Conservation (phyloP, 1,139 yeast species). For the Lodderomyces parapsilosis region DNA sequence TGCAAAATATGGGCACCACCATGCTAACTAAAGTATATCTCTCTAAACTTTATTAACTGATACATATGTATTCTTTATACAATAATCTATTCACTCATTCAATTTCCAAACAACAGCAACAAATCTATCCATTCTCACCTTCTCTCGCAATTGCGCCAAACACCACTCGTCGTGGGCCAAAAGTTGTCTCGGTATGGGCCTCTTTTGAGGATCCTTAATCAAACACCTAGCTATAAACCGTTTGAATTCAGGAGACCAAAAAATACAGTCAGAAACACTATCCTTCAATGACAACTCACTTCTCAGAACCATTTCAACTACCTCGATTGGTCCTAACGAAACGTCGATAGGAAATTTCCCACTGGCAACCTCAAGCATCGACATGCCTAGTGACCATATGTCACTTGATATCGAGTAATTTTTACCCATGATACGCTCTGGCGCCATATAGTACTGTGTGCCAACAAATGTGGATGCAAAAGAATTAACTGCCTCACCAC, state of each 20-base stretch:
- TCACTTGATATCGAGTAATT: conserved; percentile 94
- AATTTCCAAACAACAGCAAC: conserved; percentile 74
- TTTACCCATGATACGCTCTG: conserved; percentile 93
- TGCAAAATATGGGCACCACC: not conserved
- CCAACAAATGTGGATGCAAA: conserved; percentile 96
- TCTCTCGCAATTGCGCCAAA: conserved; percentile 17
- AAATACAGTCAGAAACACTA: conserved; percentile 71
- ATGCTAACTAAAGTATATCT: too few relatives aligned
- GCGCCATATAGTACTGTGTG: conserved; percentile 97
- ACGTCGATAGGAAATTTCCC: conserved; percentile 71
- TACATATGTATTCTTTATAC: conserved; percentile 11
- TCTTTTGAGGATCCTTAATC: conserved; percentile 70
- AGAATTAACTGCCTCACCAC: conserved; percentile 94
- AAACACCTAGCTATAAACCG: conserved; percentile 80
- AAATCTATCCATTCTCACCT: conserved; percentile 84
- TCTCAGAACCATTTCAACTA: conserved; percentile 75
- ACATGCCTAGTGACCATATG: conserved; percentile 93
- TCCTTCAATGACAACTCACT: conserved; percentile 77
- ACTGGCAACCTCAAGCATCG: conserved; percentile 87
- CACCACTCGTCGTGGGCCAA: conserved; percentile 27
- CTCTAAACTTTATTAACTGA: too few relatives aligned
- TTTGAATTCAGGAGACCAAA: conserved; percentile 82
- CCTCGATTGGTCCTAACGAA: conserved; percentile 73
- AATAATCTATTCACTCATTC: conserved; percentile 10
- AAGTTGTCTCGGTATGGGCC: conserved; percentile 95